phyloP scores from a whole-genome alignment of 768 basidiomycete genomes.

The Suillus discolor region DNA sequence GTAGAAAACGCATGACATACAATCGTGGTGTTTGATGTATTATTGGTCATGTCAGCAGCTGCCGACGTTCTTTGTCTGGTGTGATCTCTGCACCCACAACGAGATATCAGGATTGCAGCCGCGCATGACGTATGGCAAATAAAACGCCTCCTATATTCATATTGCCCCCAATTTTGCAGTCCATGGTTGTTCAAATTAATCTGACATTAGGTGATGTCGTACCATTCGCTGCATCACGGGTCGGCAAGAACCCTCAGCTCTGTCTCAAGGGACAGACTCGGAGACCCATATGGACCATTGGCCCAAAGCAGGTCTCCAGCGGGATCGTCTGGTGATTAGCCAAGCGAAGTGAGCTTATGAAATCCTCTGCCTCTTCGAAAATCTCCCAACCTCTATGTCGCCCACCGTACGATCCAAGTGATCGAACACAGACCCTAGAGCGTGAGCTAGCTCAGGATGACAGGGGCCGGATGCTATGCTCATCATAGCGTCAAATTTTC shows the following conservation, averaged over 20 bases:
- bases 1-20: not conserved
- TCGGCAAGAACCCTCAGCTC: conserved; percentile 7
- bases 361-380: conserved; percentile 29
- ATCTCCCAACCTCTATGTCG: conserved; percentile 27
- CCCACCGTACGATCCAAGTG: conserved; percentile 34
- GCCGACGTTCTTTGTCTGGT: not conserved
- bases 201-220: not conserved
- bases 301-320: not conserved
- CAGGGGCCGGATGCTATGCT: conserved; percentile 31
- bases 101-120: not conserved
- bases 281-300: not conserved
- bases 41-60: not conserved
- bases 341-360: conserved; percentile 14
- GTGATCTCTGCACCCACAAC: not conserved
- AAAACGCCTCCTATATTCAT: conserved; percentile 4
- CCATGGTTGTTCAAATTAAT: conserved; percentile 8
- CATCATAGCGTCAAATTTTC: conserved; percentile 36
- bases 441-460: conserved; percentile 32
- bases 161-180: conserved; percentile 5
- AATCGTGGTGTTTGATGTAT: not conserved
- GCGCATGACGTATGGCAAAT: not conserved
- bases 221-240: conserved; percentile 2
- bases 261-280: not conserved
- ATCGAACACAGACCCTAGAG: conserved; percentile 35
- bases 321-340: not conserved